These are phyloP conservation scores for Alternaria triticimaculans DNA, from an alignment of 2,329 filamentous ascomycete species.

Conservation along the genomic window DNA sequence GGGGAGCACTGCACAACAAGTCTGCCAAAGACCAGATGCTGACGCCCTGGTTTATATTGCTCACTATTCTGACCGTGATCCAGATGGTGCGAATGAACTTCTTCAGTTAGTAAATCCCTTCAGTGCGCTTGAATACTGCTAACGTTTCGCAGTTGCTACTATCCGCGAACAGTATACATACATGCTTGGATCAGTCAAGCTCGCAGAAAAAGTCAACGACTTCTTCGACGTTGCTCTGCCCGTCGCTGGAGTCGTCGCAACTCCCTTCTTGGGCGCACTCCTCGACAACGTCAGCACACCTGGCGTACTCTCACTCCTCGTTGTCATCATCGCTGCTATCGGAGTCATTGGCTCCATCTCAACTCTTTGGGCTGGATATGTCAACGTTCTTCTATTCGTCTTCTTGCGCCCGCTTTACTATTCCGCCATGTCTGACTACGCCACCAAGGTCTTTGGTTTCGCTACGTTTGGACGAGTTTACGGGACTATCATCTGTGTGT, in stretches of 20 bases:
- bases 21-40: slow-evolving; percentile 74
- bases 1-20: slow-evolving; percentile 80
- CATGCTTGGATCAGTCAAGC: slow-evolving; percentile 67
- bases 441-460: slow-evolving; percentile 90
- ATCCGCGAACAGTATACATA: slow-evolving; percentile 80
- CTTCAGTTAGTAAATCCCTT: slow-evolving; percentile 58
- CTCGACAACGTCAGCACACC: slow-evolving; percentile 78
- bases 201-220: slow-evolving; percentile 73
- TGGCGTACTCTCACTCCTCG: slow-evolving; percentile 72
- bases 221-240: slow-evolving; percentile 87
- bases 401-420: slow-evolving; percentile 88
- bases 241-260: slow-evolving; percentile 76
- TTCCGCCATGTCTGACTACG: slow-evolving; percentile 86
- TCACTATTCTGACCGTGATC: slow-evolving; percentile 76
- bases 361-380: slow-evolving; percentile 72
- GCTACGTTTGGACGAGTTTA: slow-evolving; percentile 89
- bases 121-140: background rate
- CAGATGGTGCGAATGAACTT: slow-evolving; percentile 77
- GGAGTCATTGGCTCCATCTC: slow-evolving; percentile 77
- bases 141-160: slow-evolving; percentile 40
- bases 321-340: slow-evolving; percentile 72
- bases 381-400: slow-evolving; percentile 78
- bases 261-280: slow-evolving; percentile 81
- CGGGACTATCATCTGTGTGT: slow-evolving; percentile 83
- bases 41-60: slow-evolving; percentile 83